A percentile compares a stretch with the other conserved stretches of the same genome.
Evolutionary conservation across 2,329 filamentous ascomycete genomes (phyloP).

Genomic region (Drechslera avenae): DNA sequence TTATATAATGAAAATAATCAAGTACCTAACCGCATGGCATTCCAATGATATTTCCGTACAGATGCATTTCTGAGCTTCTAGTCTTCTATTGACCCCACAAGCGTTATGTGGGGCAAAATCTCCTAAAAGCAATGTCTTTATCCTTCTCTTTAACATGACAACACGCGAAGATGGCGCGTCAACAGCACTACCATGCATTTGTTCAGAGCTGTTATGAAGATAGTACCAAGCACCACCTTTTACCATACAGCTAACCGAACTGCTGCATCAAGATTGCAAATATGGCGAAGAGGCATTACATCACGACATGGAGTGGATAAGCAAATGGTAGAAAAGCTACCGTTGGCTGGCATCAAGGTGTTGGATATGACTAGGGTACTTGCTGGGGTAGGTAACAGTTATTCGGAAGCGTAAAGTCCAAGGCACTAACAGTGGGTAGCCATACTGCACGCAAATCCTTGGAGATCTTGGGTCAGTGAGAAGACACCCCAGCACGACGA

Average conservation of each 20-base stretch:
- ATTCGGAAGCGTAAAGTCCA: not conserved
- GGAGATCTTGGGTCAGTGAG: constrained; percentile 82
- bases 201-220: constrained; percentile 11
- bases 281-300: constrained; percentile 45
- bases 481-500: not conserved
- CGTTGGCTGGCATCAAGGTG: constrained; percentile 83
- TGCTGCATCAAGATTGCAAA: constrained; percentile 9
- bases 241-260: constrained; percentile 1
- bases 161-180: constrained; percentile 5
- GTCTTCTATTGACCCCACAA: constrained; percentile 32
- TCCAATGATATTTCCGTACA: constrained; percentile 19
- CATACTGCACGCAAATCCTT: constrained; percentile 95
- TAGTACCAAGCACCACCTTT: constrained; percentile 2
- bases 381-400: constrained; percentile 53
- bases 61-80: constrained; percentile 5
- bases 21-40: too few relatives aligned
- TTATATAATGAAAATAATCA: not conserved
- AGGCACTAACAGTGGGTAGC: constrained; percentile 59
- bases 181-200: constrained; percentile 23
- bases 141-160: constrained; percentile 17
- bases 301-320: constrained; percentile 46
- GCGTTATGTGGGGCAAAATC: constrained; percentile 34
- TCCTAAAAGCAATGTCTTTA: constrained; percentile 11
- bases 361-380: constrained; percentile 96
- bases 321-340: constrained; percentile 57